Conservation (phyloP, 1,284 basidiomycete genomes). For the Pseudozyma hubeiensis region DNA sequence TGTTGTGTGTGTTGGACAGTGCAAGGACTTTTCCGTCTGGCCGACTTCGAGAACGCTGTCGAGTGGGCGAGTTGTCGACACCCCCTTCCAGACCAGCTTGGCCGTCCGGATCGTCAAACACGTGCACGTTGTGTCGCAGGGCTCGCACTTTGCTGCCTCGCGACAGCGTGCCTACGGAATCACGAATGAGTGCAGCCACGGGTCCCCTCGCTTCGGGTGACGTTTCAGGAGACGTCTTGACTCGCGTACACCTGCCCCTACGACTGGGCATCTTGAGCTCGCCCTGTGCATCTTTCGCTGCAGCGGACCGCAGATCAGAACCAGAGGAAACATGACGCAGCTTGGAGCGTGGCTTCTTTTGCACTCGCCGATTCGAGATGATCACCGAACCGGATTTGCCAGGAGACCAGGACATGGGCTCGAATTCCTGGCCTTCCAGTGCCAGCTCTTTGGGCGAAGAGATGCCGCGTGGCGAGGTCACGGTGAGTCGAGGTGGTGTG, state of each 20-base stretch:
- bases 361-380: conserved; percentile 32
- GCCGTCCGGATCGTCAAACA: conserved; percentile 13
- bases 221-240: background rate
- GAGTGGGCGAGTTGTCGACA: conserved; percentile 22
- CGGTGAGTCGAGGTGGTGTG: conserved; percentile 40
- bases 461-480: conserved; percentile 50
- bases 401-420: conserved; percentile 43
- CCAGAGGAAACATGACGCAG: conserved; percentile 24
- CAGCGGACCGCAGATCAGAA: conserved; percentile 13
- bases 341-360: conserved; percentile 30
- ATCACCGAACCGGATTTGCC: conserved; percentile 15
- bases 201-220: conserved; percentile 8
- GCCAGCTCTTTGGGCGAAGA: conserved; percentile 44
- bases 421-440: conserved; percentile 39
- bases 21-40: background rate
- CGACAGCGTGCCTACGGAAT: conserved; percentile 21
- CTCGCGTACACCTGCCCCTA: conserved; percentile 9
- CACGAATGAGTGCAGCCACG: conserved; percentile 14
- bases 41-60: background rate
- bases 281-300: background rate
- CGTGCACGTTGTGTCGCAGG: conserved; percentile 10
- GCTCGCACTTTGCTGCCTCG: conserved; percentile 4
- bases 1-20: background rate
- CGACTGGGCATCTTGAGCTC: conserved; percentile 29
- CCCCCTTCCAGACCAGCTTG: background rate